These are phyloP conservation scores for Combretum micranthum DNA, from an alignment of 345 rosid genomes.

Conservation along the genomic window DNA sequence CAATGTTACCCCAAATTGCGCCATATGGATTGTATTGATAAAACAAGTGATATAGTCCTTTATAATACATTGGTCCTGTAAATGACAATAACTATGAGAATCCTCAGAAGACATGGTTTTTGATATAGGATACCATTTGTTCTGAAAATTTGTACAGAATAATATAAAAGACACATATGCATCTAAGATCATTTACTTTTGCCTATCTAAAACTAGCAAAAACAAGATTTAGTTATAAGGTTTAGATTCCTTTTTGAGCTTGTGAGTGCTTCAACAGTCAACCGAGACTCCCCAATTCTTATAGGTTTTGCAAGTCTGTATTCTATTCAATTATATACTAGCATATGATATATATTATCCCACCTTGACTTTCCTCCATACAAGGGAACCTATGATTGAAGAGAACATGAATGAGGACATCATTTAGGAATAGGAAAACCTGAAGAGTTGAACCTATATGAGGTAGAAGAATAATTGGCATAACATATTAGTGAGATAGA, in stretches of 20 bases:
- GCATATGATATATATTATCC: too few species aligned
- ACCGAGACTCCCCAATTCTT: too few species aligned
- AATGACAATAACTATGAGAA: not conserved
- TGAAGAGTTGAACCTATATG: too few species aligned
- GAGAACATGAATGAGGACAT: too few species aligned
- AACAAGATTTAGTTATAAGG: not conserved
- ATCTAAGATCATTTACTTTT: too few species aligned
- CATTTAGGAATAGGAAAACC: too few species aligned
- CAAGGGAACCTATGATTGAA: too few species aligned
- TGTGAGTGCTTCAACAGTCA: too few species aligned
- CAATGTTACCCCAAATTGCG: slow-evolving; percentile 45
- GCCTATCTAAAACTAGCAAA: not conserved
- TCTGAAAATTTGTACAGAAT: not conserved
- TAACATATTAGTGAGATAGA: not conserved
- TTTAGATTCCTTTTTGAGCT: not conserved
- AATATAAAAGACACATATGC: too few species aligned
- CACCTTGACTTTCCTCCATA: too few species aligned
- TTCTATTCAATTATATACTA: too few species aligned
- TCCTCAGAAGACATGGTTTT: not conserved
- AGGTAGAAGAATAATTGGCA: not conserved
- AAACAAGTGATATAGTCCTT: slow-evolving; percentile 39
- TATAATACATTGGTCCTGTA: slow-evolving; percentile 39
- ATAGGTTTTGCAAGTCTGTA: too few species aligned
- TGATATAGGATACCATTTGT: not conserved
- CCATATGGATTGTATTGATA: slow-evolving; percentile 42